Conservation (phyloP, 208 protist genomes). For the Trypanosoma platydactyli region DNA sequence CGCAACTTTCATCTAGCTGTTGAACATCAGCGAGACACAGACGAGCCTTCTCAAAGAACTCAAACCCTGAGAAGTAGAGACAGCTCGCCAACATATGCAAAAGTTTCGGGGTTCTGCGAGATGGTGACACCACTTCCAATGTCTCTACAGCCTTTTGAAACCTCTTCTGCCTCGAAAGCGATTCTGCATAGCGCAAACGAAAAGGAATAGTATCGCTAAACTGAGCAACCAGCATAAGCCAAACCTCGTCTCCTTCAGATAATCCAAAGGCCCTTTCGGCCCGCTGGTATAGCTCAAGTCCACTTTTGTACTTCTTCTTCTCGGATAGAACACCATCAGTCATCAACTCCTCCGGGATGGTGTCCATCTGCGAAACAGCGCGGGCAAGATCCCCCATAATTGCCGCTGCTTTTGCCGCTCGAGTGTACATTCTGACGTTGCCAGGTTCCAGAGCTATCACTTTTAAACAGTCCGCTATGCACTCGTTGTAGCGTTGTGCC, state of each 20-base stretch:
- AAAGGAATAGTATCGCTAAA: constrained; percentile 77
- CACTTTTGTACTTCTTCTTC: constrained; percentile 56
- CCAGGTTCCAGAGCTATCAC: constrained; percentile 68
- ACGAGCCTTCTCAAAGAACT: constrained; percentile 78
- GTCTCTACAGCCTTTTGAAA: constrained; percentile 66
- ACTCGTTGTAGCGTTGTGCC: constrained; percentile 77
- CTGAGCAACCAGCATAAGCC: constrained; percentile 78
- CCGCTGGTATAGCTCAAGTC: constrained; percentile 57
- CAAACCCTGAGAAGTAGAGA: constrained; percentile 84
- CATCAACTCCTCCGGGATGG: constrained; percentile 37
- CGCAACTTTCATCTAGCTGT: constrained; percentile 72
- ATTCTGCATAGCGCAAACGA: constrained; percentile 79
- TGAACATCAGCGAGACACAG: constrained; percentile 45
- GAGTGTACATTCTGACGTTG: constrained; percentile 70
- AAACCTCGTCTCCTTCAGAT: constrained; percentile 76
- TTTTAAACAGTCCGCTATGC: constrained; percentile 78
- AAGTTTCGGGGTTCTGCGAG: constrained; percentile 53
- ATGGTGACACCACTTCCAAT: constrained; percentile 55
- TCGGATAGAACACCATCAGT: constrained; percentile 42
- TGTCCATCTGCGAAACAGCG: constrained; percentile 63
- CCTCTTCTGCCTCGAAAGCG: constrained; percentile 56
- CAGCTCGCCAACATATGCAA: constrained; percentile 66
- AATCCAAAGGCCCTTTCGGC: constrained; percentile 70
- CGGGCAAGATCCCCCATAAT: constrained; percentile 78
- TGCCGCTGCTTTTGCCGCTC: constrained; percentile 73